Base-by-base conservation (phyloP, 1,139 yeast species). In the Meyerozyma guilliermondii region DNA sequence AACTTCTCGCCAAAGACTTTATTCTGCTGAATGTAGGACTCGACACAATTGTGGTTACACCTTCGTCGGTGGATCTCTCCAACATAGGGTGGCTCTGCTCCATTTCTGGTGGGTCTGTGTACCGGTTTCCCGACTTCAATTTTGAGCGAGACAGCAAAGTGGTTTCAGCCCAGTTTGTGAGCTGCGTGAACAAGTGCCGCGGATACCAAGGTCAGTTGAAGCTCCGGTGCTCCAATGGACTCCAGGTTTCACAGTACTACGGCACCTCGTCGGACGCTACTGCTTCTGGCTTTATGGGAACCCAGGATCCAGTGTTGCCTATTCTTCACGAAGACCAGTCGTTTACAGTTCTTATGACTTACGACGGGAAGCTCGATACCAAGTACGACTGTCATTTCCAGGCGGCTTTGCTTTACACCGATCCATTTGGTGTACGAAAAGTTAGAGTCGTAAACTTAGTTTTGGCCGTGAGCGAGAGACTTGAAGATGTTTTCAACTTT, bases 361-460 rank as follows among this genome's bases (percentile, higher is more conserved):
- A 87, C 54, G 97, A 89, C 56, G 91, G 89, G 1, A 81, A 79
- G 47, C 71, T 94, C 38, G 79, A 82, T 45, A 71, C 86, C 3
- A 80, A 80, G 46, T 73, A 77, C 33, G 96, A 88, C 59, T 87
- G 89, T 35, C 95, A 88, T 60, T 88, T 91, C 70, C 99, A 92
- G 64, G 86, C 88, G 1, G 98, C 98, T 0, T 53, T 92, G 37
- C 69, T 94, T 43, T 89, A 88, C 59, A 92, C 98, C 0, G 86
- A 91, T 41, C 58, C 71, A 3, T 71, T 71, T 42, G 98, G 99
- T 26, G 65, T 73, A 10, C 72, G 98, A 51, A 83, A 87, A 50
- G 94, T 92, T 10, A 75, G 99, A 50, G 89, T 89, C 9, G 78
- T 87, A 41, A 92, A 94, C 57, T 67, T 81, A 46, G 83, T 83